phyloP scores from a whole-genome alignment of 257 asterid species.

The Leonotis leonurus region DNA sequence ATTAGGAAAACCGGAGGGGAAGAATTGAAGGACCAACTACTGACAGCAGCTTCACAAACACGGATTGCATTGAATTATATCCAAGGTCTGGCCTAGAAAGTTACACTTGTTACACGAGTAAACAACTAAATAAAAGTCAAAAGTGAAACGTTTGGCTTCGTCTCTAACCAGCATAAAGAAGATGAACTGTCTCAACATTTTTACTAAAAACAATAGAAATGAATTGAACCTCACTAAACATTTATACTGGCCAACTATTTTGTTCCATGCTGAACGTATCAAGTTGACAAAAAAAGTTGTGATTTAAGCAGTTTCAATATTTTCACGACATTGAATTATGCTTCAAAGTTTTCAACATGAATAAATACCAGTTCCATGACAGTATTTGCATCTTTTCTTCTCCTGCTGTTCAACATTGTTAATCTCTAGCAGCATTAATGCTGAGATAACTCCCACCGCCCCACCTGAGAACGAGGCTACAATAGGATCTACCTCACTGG shows the following conservation, averaged over 20 bases:
- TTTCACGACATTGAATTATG: background rate
- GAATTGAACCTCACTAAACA: background rate
- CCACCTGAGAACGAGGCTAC: constrained; percentile 98
- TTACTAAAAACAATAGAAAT: too few relatives aligned
- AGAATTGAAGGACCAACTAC: background rate
- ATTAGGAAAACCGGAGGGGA: background rate
- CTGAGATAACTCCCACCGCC: constrained; percentile 88
- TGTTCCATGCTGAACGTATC: background rate
- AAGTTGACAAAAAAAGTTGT: background rate
- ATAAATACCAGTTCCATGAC: constrained; percentile 76
- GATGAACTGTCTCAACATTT: background rate
- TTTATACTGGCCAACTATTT: background rate
- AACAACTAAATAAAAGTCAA: background rate
- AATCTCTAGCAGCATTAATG: constrained; percentile 74
- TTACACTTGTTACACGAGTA: background rate
- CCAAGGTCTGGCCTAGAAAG: background rate
- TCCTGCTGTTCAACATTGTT: constrained; percentile 87
- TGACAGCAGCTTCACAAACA: background rate
- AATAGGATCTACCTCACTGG: constrained; percentile 92
- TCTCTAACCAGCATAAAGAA: background rate
- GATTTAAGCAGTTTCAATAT: background rate
- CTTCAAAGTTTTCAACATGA: background rate
- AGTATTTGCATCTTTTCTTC: constrained; percentile 87
- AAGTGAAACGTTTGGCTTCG: background rate
- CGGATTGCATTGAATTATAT: background rate